phyloP scores from a whole-genome alignment of 1,284 basidiomycete genomes.

The Microbotryum silenes-acaulis region DNA sequence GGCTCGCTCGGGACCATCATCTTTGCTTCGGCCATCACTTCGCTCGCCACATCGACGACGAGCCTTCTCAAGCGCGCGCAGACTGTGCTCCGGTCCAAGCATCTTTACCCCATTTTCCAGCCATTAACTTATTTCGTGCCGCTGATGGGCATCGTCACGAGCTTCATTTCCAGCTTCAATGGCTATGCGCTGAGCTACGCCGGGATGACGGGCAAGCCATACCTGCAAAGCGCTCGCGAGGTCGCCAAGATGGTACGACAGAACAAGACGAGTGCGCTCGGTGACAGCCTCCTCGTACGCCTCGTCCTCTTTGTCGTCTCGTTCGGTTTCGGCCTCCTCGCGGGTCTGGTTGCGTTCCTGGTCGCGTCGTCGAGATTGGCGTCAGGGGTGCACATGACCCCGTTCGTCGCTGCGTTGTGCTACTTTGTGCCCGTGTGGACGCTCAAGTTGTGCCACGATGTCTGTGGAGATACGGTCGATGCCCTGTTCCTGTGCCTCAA shows the following conservation, averaged over 20 bases:
- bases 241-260: slow-evolving; percentile 9
- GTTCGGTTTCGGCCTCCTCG: slow-evolving; percentile 57
- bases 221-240: slow-evolving; percentile 1
- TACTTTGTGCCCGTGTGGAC: slow-evolving; percentile 26
- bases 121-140: slow-evolving; percentile 13
- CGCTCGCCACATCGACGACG: slow-evolving; percentile 19
- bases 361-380: slow-evolving; percentile 36
- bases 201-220: slow-evolving; percentile 23
- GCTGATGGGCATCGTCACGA: slow-evolving; percentile 6
- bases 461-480: slow-evolving; percentile 22
- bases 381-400: neutral
- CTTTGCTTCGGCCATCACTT: slow-evolving; percentile 17
- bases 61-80: neutral
- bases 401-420: slow-evolving; percentile 18
- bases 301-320: slow-evolving; percentile 64
- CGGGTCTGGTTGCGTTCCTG: slow-evolving; percentile 33
- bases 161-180: slow-evolving; percentile 18
- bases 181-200: slow-evolving; percentile 15
- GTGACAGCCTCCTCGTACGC: slow-evolving; percentile 47
- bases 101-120: slow-evolving; percentile 1
- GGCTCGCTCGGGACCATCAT: slow-evolving; percentile 68
- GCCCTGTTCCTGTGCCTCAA: slow-evolving; percentile 13
- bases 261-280: slow-evolving; percentile 30
- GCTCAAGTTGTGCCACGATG: slow-evolving; percentile 11
- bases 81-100: neutral